Evolutionary conservation across 2,329 filamentous ascomycete genomes (phyloP).

Genomic region (Aureobasidium pullulans): DNA sequence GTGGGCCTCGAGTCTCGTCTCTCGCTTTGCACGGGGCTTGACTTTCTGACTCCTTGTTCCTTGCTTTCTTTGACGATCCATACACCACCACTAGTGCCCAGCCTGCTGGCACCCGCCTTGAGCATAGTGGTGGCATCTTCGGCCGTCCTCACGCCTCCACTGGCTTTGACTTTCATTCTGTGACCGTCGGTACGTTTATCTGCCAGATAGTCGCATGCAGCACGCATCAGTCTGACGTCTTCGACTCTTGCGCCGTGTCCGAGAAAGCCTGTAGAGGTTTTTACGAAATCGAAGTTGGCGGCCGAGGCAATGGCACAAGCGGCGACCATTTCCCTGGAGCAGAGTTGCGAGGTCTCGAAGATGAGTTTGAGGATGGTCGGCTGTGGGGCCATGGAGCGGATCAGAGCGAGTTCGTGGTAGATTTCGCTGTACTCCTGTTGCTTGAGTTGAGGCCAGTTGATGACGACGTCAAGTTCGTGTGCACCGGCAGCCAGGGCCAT

Average conservation of each 20-base stretch:
- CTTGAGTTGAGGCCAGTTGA: conserved; percentile 45
- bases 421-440: conserved; percentile 38
- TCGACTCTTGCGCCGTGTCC: conserved; percentile 47
- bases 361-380: conserved; percentile 48
- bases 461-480: conserved; percentile 51
- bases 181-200: conserved; percentile 13
- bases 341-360: conserved; percentile 50
- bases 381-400: conserved; percentile 40
- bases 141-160: conserved; percentile 47
- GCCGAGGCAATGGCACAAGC: conserved; percentile 45
- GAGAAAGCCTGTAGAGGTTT: conserved; percentile 54
- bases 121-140: conserved; percentile 48
- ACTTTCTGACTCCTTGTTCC: conserved; percentile 16
- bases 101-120: conserved; percentile 47
- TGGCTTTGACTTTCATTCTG: conserved; percentile 50
- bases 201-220: conserved; percentile 36
- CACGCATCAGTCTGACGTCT: conserved; percentile 48
- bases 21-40: conserved; percentile 4
- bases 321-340: conserved; percentile 43
- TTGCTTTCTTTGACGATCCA: conserved; percentile 46
- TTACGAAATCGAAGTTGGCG: conserved; percentile 52
- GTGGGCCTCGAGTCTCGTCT: background rate
- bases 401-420: conserved; percentile 46
- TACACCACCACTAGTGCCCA: conserved; percentile 51
- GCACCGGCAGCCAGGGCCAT: conserved; percentile 45